Base-by-base conservation (phyloP, 148 eudicot species). In the Fagopyrum homotropicum region DNA sequence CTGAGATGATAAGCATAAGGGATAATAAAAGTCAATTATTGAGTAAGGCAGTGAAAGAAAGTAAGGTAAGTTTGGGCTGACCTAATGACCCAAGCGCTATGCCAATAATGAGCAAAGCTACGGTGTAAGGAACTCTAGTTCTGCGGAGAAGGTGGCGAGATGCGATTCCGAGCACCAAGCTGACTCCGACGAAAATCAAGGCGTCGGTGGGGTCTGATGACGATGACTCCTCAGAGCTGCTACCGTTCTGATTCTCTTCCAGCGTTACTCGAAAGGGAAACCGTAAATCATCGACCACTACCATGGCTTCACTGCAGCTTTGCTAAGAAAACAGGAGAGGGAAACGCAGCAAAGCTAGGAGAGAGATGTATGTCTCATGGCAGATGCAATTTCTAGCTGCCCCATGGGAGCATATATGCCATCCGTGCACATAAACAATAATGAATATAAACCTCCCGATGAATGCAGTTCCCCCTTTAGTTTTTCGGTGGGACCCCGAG, bases 61-160 rank as follows among this genome's bases (percentile, higher is more conserved):
- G 0, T 45, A 54, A 26, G 40, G 40, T 35, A 9, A 71, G 26
- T 69, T 72, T 44, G 55, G 11, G 73, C 45, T 7, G 52, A 91
- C 98, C 98, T 81, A 93, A 64, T 2, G 91, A 86, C 14, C 98
- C 98, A 51, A 93, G 88, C 61, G 74, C 93, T 61, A 91, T 80
- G 72, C 98, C 98, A 45, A 93, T 84, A 75, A 91, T 49, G 51
- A 93, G 95, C 82, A 93, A 75, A 68, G 97, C 98, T 16, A 93
- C 95, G 16, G 98, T 87, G 78, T 93, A 93, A 11, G 97, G 98
- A 6, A 93, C 97, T 40, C 89, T 81, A 45, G 98, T 91, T 3
- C 97, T 94, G 30, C 94, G 82, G 45, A 94, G 90, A 22, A 87
- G 72, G 75, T 94, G 97, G 8, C 98, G 84, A 26, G 83, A 86